Evolutionary conservation across 768 basidiomycete genomes (phyloP), one percentile per base, ranked within the genome.

Genomic region (Cystobasidium tubakii): DNA sequence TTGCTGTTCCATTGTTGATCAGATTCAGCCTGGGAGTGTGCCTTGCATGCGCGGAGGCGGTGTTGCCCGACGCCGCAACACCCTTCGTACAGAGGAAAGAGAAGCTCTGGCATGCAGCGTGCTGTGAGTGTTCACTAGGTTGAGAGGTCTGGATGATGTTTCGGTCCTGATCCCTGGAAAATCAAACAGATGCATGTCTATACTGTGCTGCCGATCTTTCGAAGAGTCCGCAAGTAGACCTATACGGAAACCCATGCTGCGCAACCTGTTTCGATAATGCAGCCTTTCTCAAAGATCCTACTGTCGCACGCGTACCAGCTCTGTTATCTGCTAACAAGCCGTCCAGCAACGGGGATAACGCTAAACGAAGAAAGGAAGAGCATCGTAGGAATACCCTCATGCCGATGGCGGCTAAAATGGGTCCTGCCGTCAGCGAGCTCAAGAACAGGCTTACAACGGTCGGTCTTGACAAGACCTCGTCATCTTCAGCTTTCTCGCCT

Each of bases 201-300:
- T 71, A 71, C 55, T 71, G 69, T 54, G 12, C 12, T 17, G 36
- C 25, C 10, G 69, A 71, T 39, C 69, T 71, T 25, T 71, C 69
- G 13, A 71, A 62, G 54, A 34, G n/a, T 6, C 69, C 69, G 4
- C 69, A 71, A 44, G 69, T 71, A 19, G 69, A 71, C 31, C 69
- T 71, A 1, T 71, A 71, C 25, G 69, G 69, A 54, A 71, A 71
- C 54, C 69, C 69, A 31, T 71, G 69, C 54, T 71, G 69, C 69
- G 23, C 54, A 34, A 19, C 4, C 31, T 71, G 69, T 36, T 71
- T 71, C 29, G 69, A 71, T 44, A 71, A 55, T 23, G 69, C 69
- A n/a, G 69, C 69, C 13, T 71, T 71, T 34, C 69, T 71, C n/a
- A 62, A 71, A 27, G 6, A 53, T 31, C 69, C 69, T 29, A 71